Evolutionary conservation across 2,329 filamentous ascomycete species (phyloP).

Genomic region (Arthrobotrys sinensis): DNA sequence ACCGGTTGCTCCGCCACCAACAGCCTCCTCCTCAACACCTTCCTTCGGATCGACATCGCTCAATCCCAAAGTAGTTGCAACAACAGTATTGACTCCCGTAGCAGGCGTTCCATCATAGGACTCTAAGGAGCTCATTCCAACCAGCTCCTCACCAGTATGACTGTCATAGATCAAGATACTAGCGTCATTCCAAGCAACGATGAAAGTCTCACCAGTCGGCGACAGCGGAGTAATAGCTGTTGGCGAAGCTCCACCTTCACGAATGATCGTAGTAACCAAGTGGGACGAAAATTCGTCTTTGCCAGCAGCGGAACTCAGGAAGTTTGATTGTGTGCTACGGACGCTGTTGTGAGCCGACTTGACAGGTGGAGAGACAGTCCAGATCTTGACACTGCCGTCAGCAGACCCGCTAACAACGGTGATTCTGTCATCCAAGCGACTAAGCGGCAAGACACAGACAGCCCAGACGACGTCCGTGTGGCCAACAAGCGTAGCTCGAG

Average conservation of each 20-base stretch:
- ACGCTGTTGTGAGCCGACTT: constrained; percentile 46
- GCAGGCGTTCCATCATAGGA: constrained; percentile 90
- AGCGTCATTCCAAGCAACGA: constrained; percentile 92
- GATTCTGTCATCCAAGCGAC: constrained; percentile 85
- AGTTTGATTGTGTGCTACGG: constrained; percentile 79
- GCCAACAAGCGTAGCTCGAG: constrained; percentile 92
- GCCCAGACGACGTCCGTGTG: constrained; percentile 98
- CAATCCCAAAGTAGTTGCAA: constrained; percentile 85
- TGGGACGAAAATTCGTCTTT: constrained; percentile 89
- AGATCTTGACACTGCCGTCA: constrained; percentile 91
- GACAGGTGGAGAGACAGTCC: constrained; percentile 94
- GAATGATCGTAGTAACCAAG: constrained; percentile 85
- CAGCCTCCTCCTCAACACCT: constrained; percentile 80
- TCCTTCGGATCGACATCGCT: constrained; percentile 74
- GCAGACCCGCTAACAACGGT: constrained; percentile 91
- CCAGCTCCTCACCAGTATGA: constrained; percentile 88
- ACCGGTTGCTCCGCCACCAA: constrained; percentile 83
- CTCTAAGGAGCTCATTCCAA: constrained; percentile 92
- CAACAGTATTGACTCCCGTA: constrained; percentile 89
- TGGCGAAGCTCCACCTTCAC: constrained; percentile 80
- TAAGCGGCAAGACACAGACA: constrained; percentile 89
- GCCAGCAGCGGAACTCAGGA: constrained; percentile 83
- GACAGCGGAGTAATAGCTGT: constrained; percentile 95
- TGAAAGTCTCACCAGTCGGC: constrained; percentile 85
- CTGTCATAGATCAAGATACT: constrained; percentile 94